Evolutionary conservation across 73 alveolate genomes (phyloP).

Genomic region (Tetrahymena elliotti): DNA sequence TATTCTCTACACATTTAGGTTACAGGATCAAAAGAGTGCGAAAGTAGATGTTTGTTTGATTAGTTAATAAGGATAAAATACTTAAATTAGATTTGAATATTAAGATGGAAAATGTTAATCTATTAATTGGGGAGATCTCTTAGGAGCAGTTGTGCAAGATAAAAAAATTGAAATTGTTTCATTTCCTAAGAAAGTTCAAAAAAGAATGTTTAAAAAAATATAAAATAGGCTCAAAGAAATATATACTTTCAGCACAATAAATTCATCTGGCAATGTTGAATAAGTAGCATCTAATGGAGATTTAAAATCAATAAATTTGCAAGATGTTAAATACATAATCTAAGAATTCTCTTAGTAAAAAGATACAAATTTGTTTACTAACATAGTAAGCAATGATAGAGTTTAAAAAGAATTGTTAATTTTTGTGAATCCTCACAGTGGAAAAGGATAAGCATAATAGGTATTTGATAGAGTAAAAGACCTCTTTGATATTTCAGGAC

Average conservation of each 20-base stretch:
- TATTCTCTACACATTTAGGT: background rate
- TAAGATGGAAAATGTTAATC: background rate
- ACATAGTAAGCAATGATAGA: background rate
- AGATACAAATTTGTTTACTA: background rate
- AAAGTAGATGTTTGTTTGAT: background rate
- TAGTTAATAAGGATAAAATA: background rate
- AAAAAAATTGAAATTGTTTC: background rate
- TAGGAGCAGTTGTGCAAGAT: background rate
- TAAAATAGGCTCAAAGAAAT: background rate
- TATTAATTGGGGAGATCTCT: background rate
- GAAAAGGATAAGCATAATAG: slow-evolving; percentile 28
- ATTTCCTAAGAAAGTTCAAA: background rate
- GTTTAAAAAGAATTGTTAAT: background rate
- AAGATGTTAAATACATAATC: background rate
- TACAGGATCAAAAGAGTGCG: background rate
- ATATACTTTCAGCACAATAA: background rate
- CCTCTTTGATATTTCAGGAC: slow-evolving; percentile 12
- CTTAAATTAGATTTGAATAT: background rate
- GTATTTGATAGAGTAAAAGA: slow-evolving; percentile 32
- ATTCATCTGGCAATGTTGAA: background rate
- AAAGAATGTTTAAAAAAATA: background rate
- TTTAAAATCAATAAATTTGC: background rate
- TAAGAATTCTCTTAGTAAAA: background rate
- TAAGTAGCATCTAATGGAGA: background rate
- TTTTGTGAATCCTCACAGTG: slow-evolving; percentile 35